A percentile compares a stretch with the other conserved stretches of the same genome.
phyloP scores from a whole-genome alignment of 139 green algal genomes.

The Volvox africanus region DNA sequence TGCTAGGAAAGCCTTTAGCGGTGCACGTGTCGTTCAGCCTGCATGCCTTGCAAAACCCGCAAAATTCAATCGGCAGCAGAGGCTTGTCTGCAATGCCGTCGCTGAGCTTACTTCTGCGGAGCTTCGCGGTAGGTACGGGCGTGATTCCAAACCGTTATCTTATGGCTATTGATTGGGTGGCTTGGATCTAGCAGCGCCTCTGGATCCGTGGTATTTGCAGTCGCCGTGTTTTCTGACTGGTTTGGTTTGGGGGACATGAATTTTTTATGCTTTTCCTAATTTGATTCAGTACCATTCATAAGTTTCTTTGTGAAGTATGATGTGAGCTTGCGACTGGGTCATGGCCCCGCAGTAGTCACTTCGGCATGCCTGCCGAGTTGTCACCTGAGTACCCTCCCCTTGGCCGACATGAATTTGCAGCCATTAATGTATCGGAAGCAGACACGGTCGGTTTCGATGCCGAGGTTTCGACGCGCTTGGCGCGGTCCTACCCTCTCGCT shows the following conservation, averaged over 20 bases:
- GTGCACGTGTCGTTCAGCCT: not conserved
- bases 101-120: slow-evolving; percentile 51
- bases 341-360: too few species aligned
- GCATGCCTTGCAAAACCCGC: not conserved
- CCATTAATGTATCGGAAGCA: slow-evolving; percentile 31
- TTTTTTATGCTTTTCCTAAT: not conserved
- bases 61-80: slow-evolving; percentile 6
- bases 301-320: too few species aligned
- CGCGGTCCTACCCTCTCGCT: slow-evolving; percentile 84
- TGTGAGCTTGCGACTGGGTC: too few species aligned
- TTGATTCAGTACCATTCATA: not conserved
- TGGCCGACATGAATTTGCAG: slow-evolving; percentile 14
- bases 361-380: too few species aligned
- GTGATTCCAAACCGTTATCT: not conserved
- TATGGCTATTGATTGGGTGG: not conserved
- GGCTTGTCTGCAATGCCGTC: slow-evolving; percentile 33
- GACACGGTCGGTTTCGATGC: slow-evolving; percentile 56
- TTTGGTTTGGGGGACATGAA: not conserved
- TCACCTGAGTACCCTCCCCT: not conserved
- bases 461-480: slow-evolving; percentile 46
- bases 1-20: slow-evolving; percentile 17
- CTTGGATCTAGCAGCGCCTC: not conserved
- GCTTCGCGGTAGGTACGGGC: slow-evolving; percentile 43
- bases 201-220: not conserved
- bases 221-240: not conserved